Evolutionary conservation across 2,329 filamentous ascomycete species (phyloP).

Genomic region (Apiospora aurea): DNA sequence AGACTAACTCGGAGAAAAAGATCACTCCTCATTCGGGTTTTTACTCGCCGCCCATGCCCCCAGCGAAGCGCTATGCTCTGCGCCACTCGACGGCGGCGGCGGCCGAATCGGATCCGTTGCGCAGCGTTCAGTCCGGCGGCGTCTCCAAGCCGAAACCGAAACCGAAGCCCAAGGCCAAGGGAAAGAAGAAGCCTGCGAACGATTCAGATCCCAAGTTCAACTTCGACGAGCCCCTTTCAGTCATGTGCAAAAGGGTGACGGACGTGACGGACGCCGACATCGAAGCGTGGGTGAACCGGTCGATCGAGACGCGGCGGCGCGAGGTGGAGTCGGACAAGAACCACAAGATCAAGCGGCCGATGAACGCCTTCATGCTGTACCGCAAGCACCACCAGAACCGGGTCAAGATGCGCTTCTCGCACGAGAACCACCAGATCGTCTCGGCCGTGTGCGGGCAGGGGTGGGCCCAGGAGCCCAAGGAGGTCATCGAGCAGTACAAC

Average conservation of each 20-base stretch:
- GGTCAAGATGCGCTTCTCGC: slow-evolving; percentile 79
- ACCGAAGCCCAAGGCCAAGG: slow-evolving; percentile 50
- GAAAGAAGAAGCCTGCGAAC: slow-evolving; percentile 52
- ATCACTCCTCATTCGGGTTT: neutral
- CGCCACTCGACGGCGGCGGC: slow-evolving; percentile 33
- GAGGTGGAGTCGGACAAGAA: slow-evolving; percentile 75
- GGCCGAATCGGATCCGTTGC: slow-evolving; percentile 29
- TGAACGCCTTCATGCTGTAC: slow-evolving; percentile 99
- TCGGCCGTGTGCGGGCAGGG: slow-evolving; percentile 86
- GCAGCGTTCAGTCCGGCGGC: slow-evolving; percentile 40
- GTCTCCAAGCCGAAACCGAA: slow-evolving; percentile 45
- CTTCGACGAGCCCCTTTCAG: slow-evolving; percentile 73
- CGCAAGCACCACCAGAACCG: slow-evolving; percentile 90
- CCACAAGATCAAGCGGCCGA: slow-evolving; percentile 84
- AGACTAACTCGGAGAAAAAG: neutral
- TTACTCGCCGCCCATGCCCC: slow-evolving; percentile 37
- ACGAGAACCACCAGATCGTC: slow-evolving; percentile 94
- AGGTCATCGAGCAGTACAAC: slow-evolving; percentile 78
- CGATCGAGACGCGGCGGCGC: slow-evolving; percentile 67
- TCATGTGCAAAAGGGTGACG: slow-evolving; percentile 69
- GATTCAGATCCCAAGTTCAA: slow-evolving; percentile 52
- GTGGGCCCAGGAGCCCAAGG: slow-evolving; percentile 82
- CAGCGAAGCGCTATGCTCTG: slow-evolving; percentile 45
- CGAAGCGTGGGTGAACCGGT: slow-evolving; percentile 77
- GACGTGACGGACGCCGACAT: slow-evolving; percentile 77